Evolutionary conservation across 768 basidiomycete genomes (phyloP), one percentile per base, ranked within the genome.

Genomic region (Tricholomella constricta): DNA sequence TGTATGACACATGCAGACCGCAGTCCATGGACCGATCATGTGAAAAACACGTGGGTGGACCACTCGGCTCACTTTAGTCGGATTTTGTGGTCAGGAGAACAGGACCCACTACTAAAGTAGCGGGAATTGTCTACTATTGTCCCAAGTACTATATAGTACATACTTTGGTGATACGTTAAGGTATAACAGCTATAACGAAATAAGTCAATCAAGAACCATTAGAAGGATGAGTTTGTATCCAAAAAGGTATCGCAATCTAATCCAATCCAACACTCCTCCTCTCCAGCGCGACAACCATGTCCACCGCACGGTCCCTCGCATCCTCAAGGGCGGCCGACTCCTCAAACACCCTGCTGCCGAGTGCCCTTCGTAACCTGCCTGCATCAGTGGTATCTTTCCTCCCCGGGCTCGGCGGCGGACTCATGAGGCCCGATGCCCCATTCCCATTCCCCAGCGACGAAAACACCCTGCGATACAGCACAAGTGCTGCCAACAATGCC

Each of bases 291-390:
- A 78, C 74, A 49, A 91, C 74, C 74, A 86, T 74, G 70, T 92
- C 90, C 42, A 90, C 87, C 31, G 84, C 84, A n/a, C 77, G 70
- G 67, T 91, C 90, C 51, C 85, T 76, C 42, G 88, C 89, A 54
- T 91, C 88, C 65, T 91, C 89, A 48, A 91, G 65, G 23, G 67
- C 65, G 29, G 59, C 61, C 54, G 31, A 54, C 52, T 62, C 58
- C 45, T 80, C 78, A 60, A 74, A 79, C 49, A 67, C 73, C 49
- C 75, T 63, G 62, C 63, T 71, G 12, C 85, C 89, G 34, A 91
- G 71, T 27, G 76, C 78, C 12, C 75, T 72, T 54, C 84, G 72
- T 48, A 91, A 65, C 53, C 79, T 65, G 52, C 66, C 74, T 43
- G 67, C 65, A 42, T 78, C 77, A 45, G 65, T 69, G 53, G 68